Percentiles rank a stretch among this genome's conserved stretches.
Evolutionary conservation across 768 basidiomycete genomes (phyloP).

Genomic region (Tricholoma bakamatsutake): DNA sequence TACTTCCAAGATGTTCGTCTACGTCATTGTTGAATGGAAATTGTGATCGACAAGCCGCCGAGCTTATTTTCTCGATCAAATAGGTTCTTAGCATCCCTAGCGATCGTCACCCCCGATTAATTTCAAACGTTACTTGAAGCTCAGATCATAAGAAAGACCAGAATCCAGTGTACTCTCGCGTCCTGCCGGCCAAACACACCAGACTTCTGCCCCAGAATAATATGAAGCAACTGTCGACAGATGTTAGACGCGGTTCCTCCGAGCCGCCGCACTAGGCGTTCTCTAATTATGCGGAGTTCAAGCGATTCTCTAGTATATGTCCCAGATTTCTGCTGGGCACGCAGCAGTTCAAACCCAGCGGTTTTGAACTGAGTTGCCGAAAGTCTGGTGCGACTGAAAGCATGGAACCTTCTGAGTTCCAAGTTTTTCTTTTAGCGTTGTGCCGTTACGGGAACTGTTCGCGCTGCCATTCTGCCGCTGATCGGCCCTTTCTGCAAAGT

Average conservation of each 20-base stretch:
- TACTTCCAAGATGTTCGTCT: not conserved
- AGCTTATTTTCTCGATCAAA: not conserved
- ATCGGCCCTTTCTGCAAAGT: not conserved
- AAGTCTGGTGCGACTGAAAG: too few relatives aligned
- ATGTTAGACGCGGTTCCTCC: not conserved
- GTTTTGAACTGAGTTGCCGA: not conserved
- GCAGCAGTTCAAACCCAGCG: not conserved
- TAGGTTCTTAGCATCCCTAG: not conserved
- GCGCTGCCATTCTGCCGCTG: not conserved
- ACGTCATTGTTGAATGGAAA: not conserved
- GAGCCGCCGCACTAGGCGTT: not conserved
- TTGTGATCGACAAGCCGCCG: not conserved
- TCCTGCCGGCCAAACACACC: too few relatives aligned
- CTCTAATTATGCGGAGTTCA: not conserved
- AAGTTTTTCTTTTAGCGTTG: too few relatives aligned
- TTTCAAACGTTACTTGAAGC: not conserved
- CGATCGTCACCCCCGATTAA: not conserved
- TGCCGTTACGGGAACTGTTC: not conserved
- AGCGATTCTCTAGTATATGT: not conserved
- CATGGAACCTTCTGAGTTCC: too few relatives aligned
- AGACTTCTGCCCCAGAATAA: not conserved
- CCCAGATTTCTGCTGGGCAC: too few relatives aligned
- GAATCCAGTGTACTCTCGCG: not conserved
- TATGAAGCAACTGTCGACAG: not conserved
- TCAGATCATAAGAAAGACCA: too few relatives aligned